Percentiles rank a stretch among this genome's conserved stretches.
Evolutionary conservation across 495 filamentous ascomycete species (phyloP).

Genomic region (Talaromyces thailandensis): DNA sequence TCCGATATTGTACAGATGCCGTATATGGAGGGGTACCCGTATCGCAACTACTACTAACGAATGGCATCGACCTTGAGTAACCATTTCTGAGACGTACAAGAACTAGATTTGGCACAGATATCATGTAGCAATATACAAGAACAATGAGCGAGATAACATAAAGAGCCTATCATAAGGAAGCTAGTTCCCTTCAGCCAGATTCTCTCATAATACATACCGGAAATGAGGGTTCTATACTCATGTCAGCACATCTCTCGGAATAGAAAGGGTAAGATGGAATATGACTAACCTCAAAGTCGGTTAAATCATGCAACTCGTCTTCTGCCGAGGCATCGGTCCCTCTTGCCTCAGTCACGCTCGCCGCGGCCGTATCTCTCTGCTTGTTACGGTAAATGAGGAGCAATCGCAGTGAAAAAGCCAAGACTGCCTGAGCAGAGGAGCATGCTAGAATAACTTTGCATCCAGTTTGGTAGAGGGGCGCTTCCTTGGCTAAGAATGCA

Average conservation of each 20-base stretch:
- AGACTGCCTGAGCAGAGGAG: slow-evolving; percentile 9
- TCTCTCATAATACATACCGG: background rate
- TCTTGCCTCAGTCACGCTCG: background rate
- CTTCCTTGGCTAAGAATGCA: slow-evolving; percentile 24
- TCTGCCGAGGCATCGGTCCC: background rate
- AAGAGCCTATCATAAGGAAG: background rate
- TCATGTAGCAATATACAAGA: background rate
- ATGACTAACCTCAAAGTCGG: slow-evolving; percentile 3
- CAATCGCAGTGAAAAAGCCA: slow-evolving; percentile 7
- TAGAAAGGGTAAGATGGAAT: background rate
- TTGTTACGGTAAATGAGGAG: slow-evolving; percentile 10
- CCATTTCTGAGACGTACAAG: background rate
- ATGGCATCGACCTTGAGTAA: background rate
- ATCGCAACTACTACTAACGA: slow-evolving; percentile 1
- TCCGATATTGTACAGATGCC: background rate
- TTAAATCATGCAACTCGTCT: background rate
- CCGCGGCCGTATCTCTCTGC: slow-evolving; percentile 4
- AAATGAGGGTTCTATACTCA: background rate
- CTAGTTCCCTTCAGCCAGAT: background rate
- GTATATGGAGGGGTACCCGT: slow-evolving; percentile 1
- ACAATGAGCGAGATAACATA: background rate
- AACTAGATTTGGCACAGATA: background rate
- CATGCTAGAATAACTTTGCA: slow-evolving; percentile 25
- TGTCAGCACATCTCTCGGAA: background rate
- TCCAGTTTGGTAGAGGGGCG: slow-evolving; percentile 24